phyloP scores from a whole-genome alignment of 2,329 filamentous ascomycete genomes.

The Metarhizium rileyi region DNA sequence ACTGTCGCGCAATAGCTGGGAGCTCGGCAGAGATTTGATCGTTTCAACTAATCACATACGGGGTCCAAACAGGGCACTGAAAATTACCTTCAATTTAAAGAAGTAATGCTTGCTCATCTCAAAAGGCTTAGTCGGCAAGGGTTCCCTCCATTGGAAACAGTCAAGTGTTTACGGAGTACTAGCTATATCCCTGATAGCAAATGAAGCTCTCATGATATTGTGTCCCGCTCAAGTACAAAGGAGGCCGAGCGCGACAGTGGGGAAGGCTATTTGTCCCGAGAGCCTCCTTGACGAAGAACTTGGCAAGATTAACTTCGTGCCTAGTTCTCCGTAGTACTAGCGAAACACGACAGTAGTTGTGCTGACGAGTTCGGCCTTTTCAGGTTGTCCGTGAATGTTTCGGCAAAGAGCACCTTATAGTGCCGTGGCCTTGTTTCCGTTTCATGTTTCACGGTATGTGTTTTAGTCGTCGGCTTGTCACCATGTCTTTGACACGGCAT shows the following conservation, averaged over 20 bases:
- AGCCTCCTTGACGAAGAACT: too few species aligned
- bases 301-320: too few species aligned
- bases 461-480: neutral
- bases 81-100: too few species aligned
- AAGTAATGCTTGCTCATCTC: too few species aligned
- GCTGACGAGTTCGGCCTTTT: too few species aligned
- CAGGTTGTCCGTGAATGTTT: neutral
- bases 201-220: neutral
- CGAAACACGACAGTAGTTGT: too few species aligned
- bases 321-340: too few species aligned
- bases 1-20: neutral
- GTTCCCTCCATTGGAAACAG: neutral
- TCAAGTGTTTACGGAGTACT: neutral
- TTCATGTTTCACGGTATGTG: neutral
- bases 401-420: neutral
- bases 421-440: neutral
- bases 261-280: neutral
- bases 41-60: neutral
- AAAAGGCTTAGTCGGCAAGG: too few species aligned
- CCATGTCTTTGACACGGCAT: neutral
- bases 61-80: neutral
- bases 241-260: neutral
- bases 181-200: neutral
- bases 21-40: neutral
- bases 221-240: neutral